phyloP scores from a whole-genome alignment of 176 grass and related monocot species.

The Raddia guianensis region DNA sequence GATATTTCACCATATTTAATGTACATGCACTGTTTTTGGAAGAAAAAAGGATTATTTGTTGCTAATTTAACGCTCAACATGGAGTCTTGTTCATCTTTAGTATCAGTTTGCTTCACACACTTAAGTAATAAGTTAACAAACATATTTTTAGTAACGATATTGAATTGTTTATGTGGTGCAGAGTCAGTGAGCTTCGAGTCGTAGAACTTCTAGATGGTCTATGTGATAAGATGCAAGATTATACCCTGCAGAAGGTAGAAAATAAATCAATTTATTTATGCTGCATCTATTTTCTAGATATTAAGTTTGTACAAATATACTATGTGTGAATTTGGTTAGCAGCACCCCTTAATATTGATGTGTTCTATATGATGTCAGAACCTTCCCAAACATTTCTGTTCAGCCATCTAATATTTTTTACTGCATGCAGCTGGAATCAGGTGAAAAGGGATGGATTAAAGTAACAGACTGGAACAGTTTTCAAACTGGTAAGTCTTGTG shows the following conservation, averaged over 20 bases:
- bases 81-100: background rate
- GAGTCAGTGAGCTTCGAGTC: constrained; percentile 89
- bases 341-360: background rate
- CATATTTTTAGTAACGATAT: constrained; percentile 22
- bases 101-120: constrained; percentile 6
- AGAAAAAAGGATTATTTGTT: background rate
- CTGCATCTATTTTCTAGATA: background rate
- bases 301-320: background rate
- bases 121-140: background rate
- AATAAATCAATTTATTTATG: background rate
- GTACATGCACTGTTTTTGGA: background rate
- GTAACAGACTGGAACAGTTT: constrained; percentile 73
- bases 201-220: constrained; percentile 94
- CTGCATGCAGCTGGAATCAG: constrained; percentile 73
- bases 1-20: background rate
- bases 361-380: background rate
- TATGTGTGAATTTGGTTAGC: background rate
- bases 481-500: constrained; percentile 56
- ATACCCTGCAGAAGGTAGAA: constrained; percentile 73
- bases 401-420: constrained; percentile 13
- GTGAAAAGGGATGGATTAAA: constrained; percentile 75
- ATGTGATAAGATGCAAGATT: constrained; percentile 98
- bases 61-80: background rate
- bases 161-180: constrained; percentile 42
- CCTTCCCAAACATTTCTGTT: constrained; percentile 13